These are phyloP conservation scores for Phoenix dactylifera DNA, from an alignment of 176 grass and related monocot genomes.

Conservation along the genomic window DNA sequence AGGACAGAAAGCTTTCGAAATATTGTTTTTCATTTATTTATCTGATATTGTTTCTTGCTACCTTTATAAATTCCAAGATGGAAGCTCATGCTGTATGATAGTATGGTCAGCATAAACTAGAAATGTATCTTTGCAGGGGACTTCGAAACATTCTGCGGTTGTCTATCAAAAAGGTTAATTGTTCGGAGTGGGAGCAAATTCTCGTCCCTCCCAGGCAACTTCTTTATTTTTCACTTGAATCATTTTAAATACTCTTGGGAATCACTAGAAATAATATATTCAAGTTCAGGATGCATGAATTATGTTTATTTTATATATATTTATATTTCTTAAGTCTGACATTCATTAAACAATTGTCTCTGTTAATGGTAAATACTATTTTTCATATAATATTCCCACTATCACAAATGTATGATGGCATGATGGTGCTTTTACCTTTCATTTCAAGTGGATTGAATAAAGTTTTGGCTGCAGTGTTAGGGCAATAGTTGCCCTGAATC, in stretches of 20 bases:
- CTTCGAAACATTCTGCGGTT: slow-evolving; percentile 65
- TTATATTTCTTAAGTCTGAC: no score
- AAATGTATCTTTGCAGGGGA: slow-evolving; percentile 38
- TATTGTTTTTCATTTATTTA: no score
- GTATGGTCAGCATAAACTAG: not conserved
- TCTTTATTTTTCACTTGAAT: not conserved
- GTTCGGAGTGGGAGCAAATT: slow-evolving; percentile 78
- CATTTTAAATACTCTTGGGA: no score
- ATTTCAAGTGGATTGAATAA: not conserved
- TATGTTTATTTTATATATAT: no score
- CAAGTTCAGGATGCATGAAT: no score
- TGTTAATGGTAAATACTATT: no score
- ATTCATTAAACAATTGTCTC: no score
- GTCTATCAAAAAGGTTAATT: slow-evolving; percentile 76
- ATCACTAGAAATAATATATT: no score
- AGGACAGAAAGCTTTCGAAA: no score
- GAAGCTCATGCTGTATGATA: not conserved
- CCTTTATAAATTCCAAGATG: not conserved
- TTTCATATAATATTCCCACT: no score
- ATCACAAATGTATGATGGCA: no score
- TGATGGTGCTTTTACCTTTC: not conserved
- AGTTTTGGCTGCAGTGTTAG: slow-evolving; percentile 60
- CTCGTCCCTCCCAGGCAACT: slow-evolving; percentile 71
- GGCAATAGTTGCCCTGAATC: slow-evolving; percentile 92
- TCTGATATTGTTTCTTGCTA: no score